Conservation (phyloP, 108 stramenopile genomes). For the Craspedostauros australis region DNA sequence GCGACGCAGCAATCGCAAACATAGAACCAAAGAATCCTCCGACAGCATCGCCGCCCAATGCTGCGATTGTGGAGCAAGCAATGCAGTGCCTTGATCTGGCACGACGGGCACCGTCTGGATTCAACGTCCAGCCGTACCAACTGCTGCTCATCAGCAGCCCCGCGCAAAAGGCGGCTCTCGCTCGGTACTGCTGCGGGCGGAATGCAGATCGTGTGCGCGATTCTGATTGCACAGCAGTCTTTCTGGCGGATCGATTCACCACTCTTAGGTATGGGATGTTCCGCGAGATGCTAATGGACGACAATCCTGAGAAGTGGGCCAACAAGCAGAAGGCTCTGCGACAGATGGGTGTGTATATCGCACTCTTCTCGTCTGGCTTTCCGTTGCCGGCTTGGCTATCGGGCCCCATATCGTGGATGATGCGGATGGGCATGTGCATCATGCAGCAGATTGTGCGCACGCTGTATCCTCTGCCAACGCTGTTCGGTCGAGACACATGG, state of each 20-base stretch:
- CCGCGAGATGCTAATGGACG: slow-evolving; percentile 21
- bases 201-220: slow-evolving; percentile 85
- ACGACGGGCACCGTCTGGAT: slow-evolving; percentile 72
- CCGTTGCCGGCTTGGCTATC: slow-evolving; percentile 59
- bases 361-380: slow-evolving; percentile 70
- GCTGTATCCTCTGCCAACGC: slow-evolving; percentile 56
- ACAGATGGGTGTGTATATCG: slow-evolving; percentile 42
- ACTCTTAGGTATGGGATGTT: slow-evolving; percentile 37
- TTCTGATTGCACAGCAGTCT: slow-evolving; percentile 87
- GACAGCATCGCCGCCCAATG: slow-evolving; percentile 43
- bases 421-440: slow-evolving; percentile 46
- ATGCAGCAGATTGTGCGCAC: slow-evolving; percentile 28
- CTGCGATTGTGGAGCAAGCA: slow-evolving; percentile 34
- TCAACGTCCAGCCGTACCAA: slow-evolving; percentile 90
- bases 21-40: no score
- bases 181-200: slow-evolving; percentile 65
- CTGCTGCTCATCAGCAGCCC: slow-evolving; percentile 57
- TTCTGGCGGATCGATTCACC: slow-evolving; percentile 74
- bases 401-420: slow-evolving; percentile 48
- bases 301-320: slow-evolving; percentile 10
- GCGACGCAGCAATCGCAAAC: no score
- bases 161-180: slow-evolving; percentile 46
- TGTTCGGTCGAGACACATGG: slow-evolving; percentile 79
- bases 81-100: slow-evolving; percentile 42
- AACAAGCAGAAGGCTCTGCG: slow-evolving; percentile 10